Base-by-base conservation (phyloP, 2,329 filamentous ascomycete species). In the Colletotrichum euphorbiae region DNA sequence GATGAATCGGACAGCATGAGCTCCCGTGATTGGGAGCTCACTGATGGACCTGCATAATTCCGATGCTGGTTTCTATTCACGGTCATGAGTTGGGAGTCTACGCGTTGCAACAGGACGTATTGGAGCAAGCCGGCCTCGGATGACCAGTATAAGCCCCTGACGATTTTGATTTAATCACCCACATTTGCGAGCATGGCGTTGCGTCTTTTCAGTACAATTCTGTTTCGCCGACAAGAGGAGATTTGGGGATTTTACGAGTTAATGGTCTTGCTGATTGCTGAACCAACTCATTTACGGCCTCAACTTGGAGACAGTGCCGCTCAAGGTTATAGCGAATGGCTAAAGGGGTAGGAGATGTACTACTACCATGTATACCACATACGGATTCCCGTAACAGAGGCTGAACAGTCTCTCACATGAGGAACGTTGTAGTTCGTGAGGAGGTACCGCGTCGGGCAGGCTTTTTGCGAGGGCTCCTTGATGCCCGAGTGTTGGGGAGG, bases 131-230 rank as follows among this genome's bases (percentile, higher is more conserved):
- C 33, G 19, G 8, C 19, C 52, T 28, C 7, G 17, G 13, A 4
- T 28, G 15, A 31, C 7, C 28, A 19, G 36, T 11, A 2, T 13
- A 6, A 13, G 6, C 33, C 19, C n/a, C 15, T 24, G 40, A 54
- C 31, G 54, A 21, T 54, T 54, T 64, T 42, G 54, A 42, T 68
- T 68, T 55, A n/a, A 51, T 55, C 61, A 28, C 36, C 6, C 40
- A 54, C n/a, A 52, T 58, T 58, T 59, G 54, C 65, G 38, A 68
- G 65, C 65, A 65, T 68, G 65, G 65, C 65, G 61, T 55, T 68
- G 65, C 61, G 61, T 65, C 24, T 24, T 51, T 59, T 21, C 28
- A 12, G n/a, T 36, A 59, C 15, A 33, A 21, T 55, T 67, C n/a
- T 42, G 19, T 50, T 55, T 48, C 24, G 17, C 46, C 45, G 50